Evolutionary conservation across 2,329 filamentous ascomycete genomes (phyloP).

Genomic region (Mollisiaceae sp.): DNA sequence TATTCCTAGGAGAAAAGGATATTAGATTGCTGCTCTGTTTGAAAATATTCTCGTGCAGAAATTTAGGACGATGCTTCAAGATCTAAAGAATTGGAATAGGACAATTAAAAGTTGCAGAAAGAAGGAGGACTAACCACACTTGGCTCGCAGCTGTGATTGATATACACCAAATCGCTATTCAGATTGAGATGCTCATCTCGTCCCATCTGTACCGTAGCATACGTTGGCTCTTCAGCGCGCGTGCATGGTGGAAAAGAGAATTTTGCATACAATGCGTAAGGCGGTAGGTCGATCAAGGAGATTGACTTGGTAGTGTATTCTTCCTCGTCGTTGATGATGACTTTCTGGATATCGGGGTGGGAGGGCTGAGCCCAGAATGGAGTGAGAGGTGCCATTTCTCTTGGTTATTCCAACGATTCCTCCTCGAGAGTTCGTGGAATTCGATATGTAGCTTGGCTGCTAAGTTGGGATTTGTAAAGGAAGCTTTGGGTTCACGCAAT

Average conservation of each 20-base stretch:
- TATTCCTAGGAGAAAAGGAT: constrained; percentile 37
- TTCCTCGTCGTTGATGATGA: constrained; percentile 52
- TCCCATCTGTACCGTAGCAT: constrained; percentile 67
- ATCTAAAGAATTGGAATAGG: no score
- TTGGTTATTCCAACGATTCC: constrained; percentile 11
- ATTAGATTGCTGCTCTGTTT: not conserved
- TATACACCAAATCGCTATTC: constrained; percentile 70
- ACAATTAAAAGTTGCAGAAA: not conserved
- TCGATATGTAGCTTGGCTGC: not conserved
- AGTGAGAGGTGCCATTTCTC: constrained; percentile 57
- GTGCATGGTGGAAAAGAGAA: constrained; percentile 68
- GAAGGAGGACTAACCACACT: constrained; percentile 57
- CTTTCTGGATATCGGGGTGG: constrained; percentile 62
- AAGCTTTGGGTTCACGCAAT: not conserved
- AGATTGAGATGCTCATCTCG: constrained; percentile 62
- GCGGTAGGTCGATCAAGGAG: constrained; percentile 59
- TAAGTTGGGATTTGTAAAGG: not conserved
- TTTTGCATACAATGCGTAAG: constrained; percentile 70
- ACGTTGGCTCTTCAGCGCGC: constrained; percentile 59
- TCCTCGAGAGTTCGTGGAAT: not conserved
- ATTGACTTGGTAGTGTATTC: constrained; percentile 64
- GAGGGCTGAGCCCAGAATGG: constrained; percentile 66
- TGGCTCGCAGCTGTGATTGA: constrained; percentile 72
- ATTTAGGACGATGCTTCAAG: no score
- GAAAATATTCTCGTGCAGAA: not conserved